A percentile compares a stretch with the other conserved stretches of the same genome.
Conservation (phyloP, 306 rosid species). For the Cicer chorassanicum region DNA sequence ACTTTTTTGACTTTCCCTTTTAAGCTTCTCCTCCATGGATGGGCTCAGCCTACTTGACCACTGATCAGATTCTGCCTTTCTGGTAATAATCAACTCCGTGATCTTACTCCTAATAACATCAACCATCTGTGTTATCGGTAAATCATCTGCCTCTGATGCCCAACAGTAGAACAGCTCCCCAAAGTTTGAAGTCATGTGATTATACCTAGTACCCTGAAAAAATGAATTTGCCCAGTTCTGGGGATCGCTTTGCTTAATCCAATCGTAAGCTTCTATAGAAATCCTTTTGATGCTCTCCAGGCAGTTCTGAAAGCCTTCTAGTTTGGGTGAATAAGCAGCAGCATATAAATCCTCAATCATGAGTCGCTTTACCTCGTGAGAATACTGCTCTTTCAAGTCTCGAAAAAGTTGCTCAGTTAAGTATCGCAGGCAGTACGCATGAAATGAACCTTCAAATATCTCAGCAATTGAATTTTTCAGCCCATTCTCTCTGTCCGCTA, state of each 20-base stretch:
- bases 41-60: slow-evolving; percentile 88
- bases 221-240: slow-evolving; percentile 83
- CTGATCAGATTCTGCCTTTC: slow-evolving; percentile 67
- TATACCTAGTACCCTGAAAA: slow-evolving; percentile 90
- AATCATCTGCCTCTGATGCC: slow-evolving; percentile 84
- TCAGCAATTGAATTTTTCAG: slow-evolving; percentile 73
- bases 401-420: slow-evolving; percentile 85
- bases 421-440: slow-evolving; percentile 82
- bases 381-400: slow-evolving; percentile 90
- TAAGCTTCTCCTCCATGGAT: slow-evolving; percentile 87
- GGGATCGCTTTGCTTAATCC: slow-evolving; percentile 89
- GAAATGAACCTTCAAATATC: slow-evolving; percentile 77
- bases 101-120: slow-evolving; percentile 81
- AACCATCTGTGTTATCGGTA: slow-evolving; percentile 97
- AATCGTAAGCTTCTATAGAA: slow-evolving; percentile 79
- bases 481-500: slow-evolving; percentile 88
- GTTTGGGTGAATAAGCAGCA: slow-evolving; percentile 77
- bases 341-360: slow-evolving; percentile 84
- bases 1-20: slow-evolving; percentile 63
- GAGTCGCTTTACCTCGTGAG: slow-evolving; percentile 94
- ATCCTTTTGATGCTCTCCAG: slow-evolving; percentile 78
- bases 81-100: slow-evolving; percentile 72
- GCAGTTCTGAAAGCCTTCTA: slow-evolving; percentile 73
- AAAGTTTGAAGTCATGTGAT: slow-evolving; percentile 86
- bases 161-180: slow-evolving; percentile 93